Evolutionary conservation across 1,139 yeast species (phyloP), one percentile per base, ranked within the genome.

Genomic region (Kodamaea sp.): DNA sequence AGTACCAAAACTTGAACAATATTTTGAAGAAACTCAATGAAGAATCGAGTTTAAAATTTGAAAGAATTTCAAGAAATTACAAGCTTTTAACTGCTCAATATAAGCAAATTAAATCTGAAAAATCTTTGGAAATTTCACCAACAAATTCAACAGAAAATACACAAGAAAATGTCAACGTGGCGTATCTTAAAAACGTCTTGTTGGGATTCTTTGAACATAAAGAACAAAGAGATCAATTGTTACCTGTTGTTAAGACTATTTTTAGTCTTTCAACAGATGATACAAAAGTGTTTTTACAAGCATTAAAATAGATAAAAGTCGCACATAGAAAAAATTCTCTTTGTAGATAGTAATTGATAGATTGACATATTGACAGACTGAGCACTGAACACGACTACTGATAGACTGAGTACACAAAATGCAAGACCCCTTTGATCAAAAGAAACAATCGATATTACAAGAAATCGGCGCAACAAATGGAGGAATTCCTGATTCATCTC

Each of bases 201-300:
- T 65, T 92, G 7, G 97, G 97, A 2, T 92, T 84, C 58, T 63
- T 92, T 45, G 97, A 90, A 55, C 96, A 87, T 55, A 85, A 76
- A 53, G 97, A 90, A n/a, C 97, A 90, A 60, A 71, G 97, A 39
- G 80, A 74, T 27, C 87, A 82, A 57, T 70, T 92, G 37, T 65
- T 92, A 30, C 97, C 97, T 0, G 97, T 92, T 5, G 71, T 92
- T 25, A 77, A 90, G 39, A 81, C 87, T 44, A 63, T 92, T 36
- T 71, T 92, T 45, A 79, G 81, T 41, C 67, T 92, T 53, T 76
- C 73, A 36, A 76, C 73, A 36, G 78, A 73, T 7, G 97, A 92
- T 47, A 94, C 85, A 58, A 76, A 73, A 49, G 75, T 87, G 53
- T 69, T 90, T 27, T 56, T 84, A 52, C 60, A 70, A 32, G 85